phyloP scores from a whole-genome alignment of 352 stramenopile genomes.

The Halophytophthora batemanensis region DNA sequence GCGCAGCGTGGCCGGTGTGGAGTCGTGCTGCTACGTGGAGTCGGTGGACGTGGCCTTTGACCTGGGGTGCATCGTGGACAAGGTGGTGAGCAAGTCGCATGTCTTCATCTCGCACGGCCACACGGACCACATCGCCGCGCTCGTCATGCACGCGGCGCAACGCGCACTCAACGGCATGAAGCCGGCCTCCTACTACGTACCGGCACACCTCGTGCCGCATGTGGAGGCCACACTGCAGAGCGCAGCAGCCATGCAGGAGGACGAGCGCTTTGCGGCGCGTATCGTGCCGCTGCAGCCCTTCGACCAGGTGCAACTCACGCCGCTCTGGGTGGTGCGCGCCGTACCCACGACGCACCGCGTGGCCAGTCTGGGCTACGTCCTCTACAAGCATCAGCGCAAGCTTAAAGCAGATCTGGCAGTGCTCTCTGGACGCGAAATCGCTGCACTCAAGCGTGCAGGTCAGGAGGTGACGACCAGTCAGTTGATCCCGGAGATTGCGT shows the following conservation, averaged over 20 bases:
- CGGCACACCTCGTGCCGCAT: slow-evolving; percentile 42
- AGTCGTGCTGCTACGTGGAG: slow-evolving; percentile 80
- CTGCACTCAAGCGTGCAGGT: slow-evolving; percentile 37
- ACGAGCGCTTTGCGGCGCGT: slow-evolving; percentile 40
- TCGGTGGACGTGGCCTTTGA: slow-evolving; percentile 74
- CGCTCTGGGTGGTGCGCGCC: slow-evolving; percentile 57
- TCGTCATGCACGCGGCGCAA: slow-evolving; percentile 61
- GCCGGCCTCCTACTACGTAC: slow-evolving; percentile 71
- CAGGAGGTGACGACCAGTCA: slow-evolving; percentile 35
- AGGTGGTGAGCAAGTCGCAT: slow-evolving; percentile 54
- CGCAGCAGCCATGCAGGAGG: slow-evolving; percentile 57
- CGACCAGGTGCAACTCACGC: slow-evolving; percentile 54
- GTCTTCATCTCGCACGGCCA: slow-evolving; percentile 89
- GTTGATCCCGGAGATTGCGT: slow-evolving; percentile 61
- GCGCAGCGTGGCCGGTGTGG: slow-evolving; percentile 62
- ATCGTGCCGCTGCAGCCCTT: slow-evolving; percentile 50
- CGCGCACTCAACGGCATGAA: slow-evolving; percentile 47
- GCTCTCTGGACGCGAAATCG: slow-evolving; percentile 39
- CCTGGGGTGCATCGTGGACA: slow-evolving; percentile 51
- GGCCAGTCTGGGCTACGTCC: slow-evolving; percentile 68
- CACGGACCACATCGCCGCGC: slow-evolving; percentile 72
- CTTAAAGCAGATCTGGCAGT: slow-evolving; percentile 53
- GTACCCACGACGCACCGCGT: slow-evolving; percentile 74
- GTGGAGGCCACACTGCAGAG: slow-evolving; percentile 53
- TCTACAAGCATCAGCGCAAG: slow-evolving; percentile 57